Conservation (phyloP, 345 rosid species). For the Acer saccharum region DNA sequence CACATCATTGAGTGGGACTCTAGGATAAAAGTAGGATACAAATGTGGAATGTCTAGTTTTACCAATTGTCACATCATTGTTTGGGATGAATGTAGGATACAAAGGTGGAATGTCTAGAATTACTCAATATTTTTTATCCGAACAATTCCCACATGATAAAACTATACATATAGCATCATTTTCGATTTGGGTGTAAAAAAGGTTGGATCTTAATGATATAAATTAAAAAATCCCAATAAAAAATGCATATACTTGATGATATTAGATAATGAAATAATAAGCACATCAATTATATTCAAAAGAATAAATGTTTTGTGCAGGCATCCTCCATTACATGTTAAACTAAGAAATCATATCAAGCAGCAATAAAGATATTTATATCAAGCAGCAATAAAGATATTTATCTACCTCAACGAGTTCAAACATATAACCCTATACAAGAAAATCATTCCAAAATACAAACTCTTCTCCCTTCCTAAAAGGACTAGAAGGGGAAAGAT, state of each 20-base stretch:
- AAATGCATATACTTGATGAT: background rate
- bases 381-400: background rate
- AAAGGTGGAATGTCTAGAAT: no score
- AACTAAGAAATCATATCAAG: background rate
- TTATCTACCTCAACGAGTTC: conserved; percentile 29
- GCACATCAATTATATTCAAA: conserved; percentile 5
- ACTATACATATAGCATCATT: no score
- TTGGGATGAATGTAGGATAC: no score
- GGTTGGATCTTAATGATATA: no score
- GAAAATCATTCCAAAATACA: conserved; percentile 30
- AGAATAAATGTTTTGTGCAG: conserved; percentile 8
- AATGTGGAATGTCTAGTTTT: no score
- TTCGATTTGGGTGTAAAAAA: no score
- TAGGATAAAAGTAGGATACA: no score
- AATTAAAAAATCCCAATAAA: background rate
- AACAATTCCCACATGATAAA: no score
- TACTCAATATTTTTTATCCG: no score
- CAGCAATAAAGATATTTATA: conserved; percentile 12
- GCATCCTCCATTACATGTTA: conserved; percentile 23
- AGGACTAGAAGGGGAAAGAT: conserved; percentile 14
- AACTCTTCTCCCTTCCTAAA: conserved; percentile 23
- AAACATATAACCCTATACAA: conserved; percentile 38
- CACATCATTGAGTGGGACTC: no score
- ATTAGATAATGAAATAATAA: background rate
- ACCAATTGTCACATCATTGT: no score